Evolutionary conservation across 495 filamentous ascomycete genomes (phyloP), one percentile per base, ranked within the genome.

Genomic region (Mycothermus thermophilus): DNA sequence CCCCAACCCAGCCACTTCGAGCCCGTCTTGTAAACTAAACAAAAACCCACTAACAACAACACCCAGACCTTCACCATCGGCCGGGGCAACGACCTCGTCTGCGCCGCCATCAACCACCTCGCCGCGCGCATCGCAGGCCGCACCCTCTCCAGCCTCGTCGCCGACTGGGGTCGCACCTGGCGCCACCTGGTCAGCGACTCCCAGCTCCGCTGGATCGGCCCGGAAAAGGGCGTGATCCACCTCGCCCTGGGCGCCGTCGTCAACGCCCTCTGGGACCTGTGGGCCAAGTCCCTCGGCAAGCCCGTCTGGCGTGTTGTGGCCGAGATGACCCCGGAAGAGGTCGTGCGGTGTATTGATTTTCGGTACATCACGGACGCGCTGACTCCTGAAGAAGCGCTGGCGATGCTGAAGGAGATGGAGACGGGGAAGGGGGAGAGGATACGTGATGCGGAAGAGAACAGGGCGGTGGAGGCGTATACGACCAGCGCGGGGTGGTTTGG

Each of bases 161-260:
- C 70, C 11, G 70, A 93, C 66, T 92, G 82, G 83, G 84, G 83
- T 46, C 61, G 75, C 46, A 93, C 86, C 23, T 94, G 86, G 86
- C 75, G 85, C 2, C 77, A 88, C 57, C 79, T 95, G 1, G 84
- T 90, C 50, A 79, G 77, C 35, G 87, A 93, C 69, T 79, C 73
- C 35, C 87, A 93, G 48, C 66, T 93, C 20, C 81, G 87, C 19
- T 95, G 87, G 87, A 88, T 93, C 50, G 87, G 87, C 0, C 87
- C 87, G 2, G 87, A 95, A 52, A 93, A 93, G 61, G 87, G 87
- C 32, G 87, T 93, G 11, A 90, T 88, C 42, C 87, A 95, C 57
- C 75, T 95, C 0, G 87, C 87, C 2, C 76, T 92, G 0, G 85
- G 82, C 18, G 83, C 86, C 22, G 79, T 93, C 15, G 79, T 95